These are phyloP conservation scores for Hypoxylon sp. DNA, from an alignment of 2,329 filamentous ascomycete genomes.

Conservation along the genomic window DNA sequence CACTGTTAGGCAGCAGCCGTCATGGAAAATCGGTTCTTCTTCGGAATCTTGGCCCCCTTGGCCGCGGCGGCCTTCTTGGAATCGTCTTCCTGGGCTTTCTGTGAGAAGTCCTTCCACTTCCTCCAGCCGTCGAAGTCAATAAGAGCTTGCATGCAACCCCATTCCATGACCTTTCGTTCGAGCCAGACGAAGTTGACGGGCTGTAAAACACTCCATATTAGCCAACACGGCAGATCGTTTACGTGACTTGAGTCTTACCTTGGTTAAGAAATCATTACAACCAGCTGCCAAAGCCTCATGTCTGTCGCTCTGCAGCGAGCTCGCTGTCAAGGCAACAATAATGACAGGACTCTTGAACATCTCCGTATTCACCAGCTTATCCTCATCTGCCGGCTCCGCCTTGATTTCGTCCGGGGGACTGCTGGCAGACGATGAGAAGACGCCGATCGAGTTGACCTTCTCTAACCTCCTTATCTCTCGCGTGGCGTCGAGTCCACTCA, in stretches of 20 bases:
- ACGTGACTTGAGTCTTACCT: constrained; percentile 65
- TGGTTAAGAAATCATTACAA: constrained; percentile 98
- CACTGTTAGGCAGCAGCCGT: constrained; percentile 42
- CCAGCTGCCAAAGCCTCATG: constrained; percentile 94
- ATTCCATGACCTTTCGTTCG: constrained; percentile 97
- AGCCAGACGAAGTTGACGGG: constrained; percentile 98
- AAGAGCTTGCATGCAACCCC: constrained; percentile 99
- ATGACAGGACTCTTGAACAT: constrained; percentile 97
- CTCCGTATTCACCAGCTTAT: constrained; percentile 71
- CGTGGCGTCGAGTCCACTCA: constrained; percentile 94
- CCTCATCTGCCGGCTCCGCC: constrained; percentile 66
- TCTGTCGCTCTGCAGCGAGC: constrained; percentile 91
- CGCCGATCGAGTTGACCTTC: constrained; percentile 88
- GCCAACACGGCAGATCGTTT: constrained; percentile 6
- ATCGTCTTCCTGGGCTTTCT: constrained; percentile 55
- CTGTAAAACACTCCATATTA: constrained; percentile 57
- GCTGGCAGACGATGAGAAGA: constrained; percentile 76
- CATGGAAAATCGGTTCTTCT: constrained; percentile 55
- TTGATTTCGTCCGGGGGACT: constrained; percentile 60
- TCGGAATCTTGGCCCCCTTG: constrained; percentile 49
- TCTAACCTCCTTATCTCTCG: constrained; percentile 93
- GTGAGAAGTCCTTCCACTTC: constrained; percentile 88
- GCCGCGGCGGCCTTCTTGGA: constrained; percentile 52
- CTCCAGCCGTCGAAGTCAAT: constrained; percentile 99
- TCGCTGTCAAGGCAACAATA: constrained; percentile 95